phyloP scores from a whole-genome alignment of 129 eudicot species.

The Helianthus tuberosus region DNA sequence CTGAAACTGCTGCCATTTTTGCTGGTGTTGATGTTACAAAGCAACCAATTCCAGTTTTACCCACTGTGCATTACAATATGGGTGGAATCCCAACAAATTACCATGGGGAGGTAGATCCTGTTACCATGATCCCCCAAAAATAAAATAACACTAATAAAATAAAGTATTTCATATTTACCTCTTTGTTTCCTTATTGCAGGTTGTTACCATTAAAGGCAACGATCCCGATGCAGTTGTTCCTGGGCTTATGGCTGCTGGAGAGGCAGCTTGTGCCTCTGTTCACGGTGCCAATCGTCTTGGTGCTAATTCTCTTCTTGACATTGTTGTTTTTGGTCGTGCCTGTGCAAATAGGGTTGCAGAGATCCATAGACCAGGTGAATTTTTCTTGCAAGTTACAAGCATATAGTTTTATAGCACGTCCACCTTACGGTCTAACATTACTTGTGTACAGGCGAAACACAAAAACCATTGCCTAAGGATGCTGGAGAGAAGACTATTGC shows the following conservation, averaged over 20 bases:
- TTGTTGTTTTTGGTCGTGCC: conserved; percentile 98
- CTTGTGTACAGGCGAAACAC: conserved; percentile 73
- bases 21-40: conserved; percentile 99
- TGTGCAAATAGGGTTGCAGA: conserved; percentile 99
- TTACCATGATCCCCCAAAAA: background rate
- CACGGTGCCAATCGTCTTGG: conserved; percentile 99
- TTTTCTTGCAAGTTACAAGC: background rate
- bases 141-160: background rate
- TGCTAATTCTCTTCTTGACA: conserved; percentile 98
- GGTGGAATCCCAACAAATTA: conserved; percentile 98
- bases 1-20: conserved; percentile 99
- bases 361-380: conserved; percentile 72
- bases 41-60: conserved; percentile 98
- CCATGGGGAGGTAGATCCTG: conserved; percentile 83
- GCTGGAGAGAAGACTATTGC: conserved; percentile 94
- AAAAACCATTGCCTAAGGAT: conserved; percentile 77
- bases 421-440: conserved; percentile 19
- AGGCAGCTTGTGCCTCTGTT: conserved; percentile 99
- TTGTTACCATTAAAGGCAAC: conserved; percentile 70
- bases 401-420: conserved; percentile 3
- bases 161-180: conserved; percentile 5
- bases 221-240: conserved; percentile 89
- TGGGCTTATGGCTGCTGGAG: conserved; percentile 99
- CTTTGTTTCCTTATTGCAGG: conserved; percentile 46
- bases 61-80: conserved; percentile 98